Conservation (phyloP, 805 yeast genomes). For the Suhomyces emberorum region DNA sequence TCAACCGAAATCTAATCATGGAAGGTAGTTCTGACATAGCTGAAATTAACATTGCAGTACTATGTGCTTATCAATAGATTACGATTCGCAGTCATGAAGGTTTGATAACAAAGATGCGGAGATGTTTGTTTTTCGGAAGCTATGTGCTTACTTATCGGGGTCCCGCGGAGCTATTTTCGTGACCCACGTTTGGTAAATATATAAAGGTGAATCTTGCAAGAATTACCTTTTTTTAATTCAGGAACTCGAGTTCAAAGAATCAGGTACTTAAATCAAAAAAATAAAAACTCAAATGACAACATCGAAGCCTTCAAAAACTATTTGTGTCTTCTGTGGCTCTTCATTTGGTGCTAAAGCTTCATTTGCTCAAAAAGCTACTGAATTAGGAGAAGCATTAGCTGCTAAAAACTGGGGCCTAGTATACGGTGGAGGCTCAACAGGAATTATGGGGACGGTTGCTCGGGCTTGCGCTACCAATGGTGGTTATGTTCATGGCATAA, state of each 20-base stretch:
- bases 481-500: constrained; percentile 79
- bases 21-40: too few species aligned
- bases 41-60: too few species aligned
- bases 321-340: constrained; percentile 89
- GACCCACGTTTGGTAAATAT: not conserved
- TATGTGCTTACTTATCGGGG: too few species aligned
- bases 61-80: too few species aligned
- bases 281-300: constrained; percentile 19
- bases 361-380: constrained; percentile 52
- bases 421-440: constrained; percentile 89
- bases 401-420: constrained; percentile 66
- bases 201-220: too few species aligned
- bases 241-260: too few species aligned
- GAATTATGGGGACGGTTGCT: constrained; percentile 77
- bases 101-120: too few species aligned
- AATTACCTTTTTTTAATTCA: too few species aligned
- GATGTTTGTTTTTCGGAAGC: too few species aligned
- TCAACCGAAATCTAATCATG: too few species aligned
- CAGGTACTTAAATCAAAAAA: too few species aligned
- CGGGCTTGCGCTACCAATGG: constrained; percentile 53
- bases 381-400: constrained; percentile 60
- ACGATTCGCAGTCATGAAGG: too few species aligned
- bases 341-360: constrained; percentile 58
- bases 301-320: constrained; percentile 35
- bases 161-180: not conserved